Evolutionary conservation across 371 early-diverging fungal species (phyloP).

Genomic region (Mucor saturninus): DNA sequence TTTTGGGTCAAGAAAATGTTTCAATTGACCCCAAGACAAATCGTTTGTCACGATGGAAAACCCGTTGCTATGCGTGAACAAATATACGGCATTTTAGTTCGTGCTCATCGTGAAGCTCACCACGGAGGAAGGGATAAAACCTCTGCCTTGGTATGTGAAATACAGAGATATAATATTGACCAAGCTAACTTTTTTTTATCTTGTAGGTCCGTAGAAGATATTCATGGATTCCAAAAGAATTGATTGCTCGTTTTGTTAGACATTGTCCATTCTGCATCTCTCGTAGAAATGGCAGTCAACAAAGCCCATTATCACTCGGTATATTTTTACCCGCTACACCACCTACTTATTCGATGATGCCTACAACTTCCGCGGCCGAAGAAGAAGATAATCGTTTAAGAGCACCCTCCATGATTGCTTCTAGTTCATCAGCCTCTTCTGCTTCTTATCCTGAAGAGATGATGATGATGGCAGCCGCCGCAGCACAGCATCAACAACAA

Average conservation of each 20-base stretch:
- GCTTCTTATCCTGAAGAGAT: constrained; percentile 25
- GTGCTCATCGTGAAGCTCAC: constrained; percentile 62
- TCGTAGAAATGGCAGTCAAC: constrained; percentile 47
- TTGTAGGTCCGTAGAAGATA: constrained; percentile 25
- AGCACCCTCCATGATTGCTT: constrained; percentile 25
- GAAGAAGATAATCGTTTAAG: constrained; percentile 15
- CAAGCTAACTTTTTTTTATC: not conserved
- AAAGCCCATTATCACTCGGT: constrained; percentile 32
- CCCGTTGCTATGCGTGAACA: constrained; percentile 66
- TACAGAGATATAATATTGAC: not conserved
- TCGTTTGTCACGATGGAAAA: constrained; percentile 61
- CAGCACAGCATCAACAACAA: constrained; percentile 11
- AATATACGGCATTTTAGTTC: constrained; percentile 61
- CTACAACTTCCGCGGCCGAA: constrained; percentile 6
- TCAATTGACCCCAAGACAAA: constrained; percentile 46
- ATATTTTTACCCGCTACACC: constrained; percentile 40
- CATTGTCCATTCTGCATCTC: constrained; percentile 57
- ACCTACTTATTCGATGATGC: constrained; percentile 30
- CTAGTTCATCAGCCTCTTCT: constrained; percentile 22
- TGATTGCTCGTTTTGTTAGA: constrained; percentile 57
- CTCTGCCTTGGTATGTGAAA: constrained; percentile 58
- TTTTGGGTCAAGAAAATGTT: constrained; percentile 77
- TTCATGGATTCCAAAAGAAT: constrained; percentile 59
- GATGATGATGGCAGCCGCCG: constrained; percentile 20
- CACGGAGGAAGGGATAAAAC: constrained; percentile 71